These are phyloP conservation scores for Melaleuca quinquenervia DNA, from an alignment of 345 rosid species.

Conservation along the genomic window DNA sequence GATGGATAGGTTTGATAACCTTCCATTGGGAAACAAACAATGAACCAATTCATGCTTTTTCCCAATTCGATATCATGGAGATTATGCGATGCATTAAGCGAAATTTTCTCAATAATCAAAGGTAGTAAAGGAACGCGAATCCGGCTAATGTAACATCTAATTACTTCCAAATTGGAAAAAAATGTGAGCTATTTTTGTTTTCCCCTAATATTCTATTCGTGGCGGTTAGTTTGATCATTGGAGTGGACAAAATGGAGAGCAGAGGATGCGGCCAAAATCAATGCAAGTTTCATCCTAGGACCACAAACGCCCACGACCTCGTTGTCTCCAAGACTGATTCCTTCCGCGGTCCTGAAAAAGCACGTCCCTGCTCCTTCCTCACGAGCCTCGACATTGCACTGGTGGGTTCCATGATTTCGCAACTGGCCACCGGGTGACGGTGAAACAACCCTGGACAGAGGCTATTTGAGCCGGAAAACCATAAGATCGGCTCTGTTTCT, in stretches of 20 bases:
- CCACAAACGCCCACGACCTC: neutral
- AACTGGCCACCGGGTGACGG: neutral
- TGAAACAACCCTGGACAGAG: neutral
- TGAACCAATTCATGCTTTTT: neutral
- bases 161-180: neutral
- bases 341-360: neutral
- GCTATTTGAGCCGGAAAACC: neutral
- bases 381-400: neutral
- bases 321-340: neutral
- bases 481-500: neutral
- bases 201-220: neutral
- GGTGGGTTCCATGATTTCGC: neutral
- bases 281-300: neutral
- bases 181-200: too few species aligned
- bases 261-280: neutral
- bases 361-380: neutral
- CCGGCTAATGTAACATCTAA: neutral
- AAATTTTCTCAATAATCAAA: neutral
- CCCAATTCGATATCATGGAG: neutral
- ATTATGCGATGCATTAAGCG: accelerated
- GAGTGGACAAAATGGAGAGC: neutral
- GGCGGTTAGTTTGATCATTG: neutral
- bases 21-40: neutral
- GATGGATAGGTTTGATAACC: neutral
- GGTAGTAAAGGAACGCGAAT: neutral